Evolutionary conservation across 2,329 filamentous ascomycete species (phyloP).

Genomic region (Sporothrix protearum): DNA sequence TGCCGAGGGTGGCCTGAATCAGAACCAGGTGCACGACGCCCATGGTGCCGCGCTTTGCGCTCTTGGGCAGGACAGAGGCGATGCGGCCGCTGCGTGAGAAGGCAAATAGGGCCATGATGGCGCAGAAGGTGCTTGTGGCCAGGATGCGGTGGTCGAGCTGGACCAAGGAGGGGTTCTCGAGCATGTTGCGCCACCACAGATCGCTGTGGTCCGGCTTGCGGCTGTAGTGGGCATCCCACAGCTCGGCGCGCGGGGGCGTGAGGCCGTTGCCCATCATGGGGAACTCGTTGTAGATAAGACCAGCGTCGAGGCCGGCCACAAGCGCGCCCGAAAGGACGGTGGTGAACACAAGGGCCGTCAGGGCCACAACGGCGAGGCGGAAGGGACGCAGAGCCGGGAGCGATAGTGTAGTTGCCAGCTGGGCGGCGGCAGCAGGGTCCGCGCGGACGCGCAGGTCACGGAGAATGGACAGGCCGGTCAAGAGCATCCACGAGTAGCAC

Average conservation of each 20-base stretch:
- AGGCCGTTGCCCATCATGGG: conserved; percentile 87
- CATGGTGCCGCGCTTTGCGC: conserved; percentile 65
- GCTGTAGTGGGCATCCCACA: conserved; percentile 82
- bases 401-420: conserved; percentile 59
- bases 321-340: conserved; percentile 93
- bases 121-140: conserved; percentile 81
- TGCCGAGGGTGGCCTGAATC: conserved; percentile 80
- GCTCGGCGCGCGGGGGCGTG: conserved; percentile 74
- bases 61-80: conserved; percentile 55
- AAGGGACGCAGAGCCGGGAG: conserved; percentile 68
- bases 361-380: conserved; percentile 65
- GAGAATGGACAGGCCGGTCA: conserved; percentile 80
- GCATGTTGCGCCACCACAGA: conserved; percentile 93
- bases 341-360: conserved; percentile 74
- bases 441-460: conserved; percentile 69
- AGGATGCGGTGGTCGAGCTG: conserved; percentile 94
- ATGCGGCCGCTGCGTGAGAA: conserved; percentile 68
- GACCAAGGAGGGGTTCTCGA: conserved; percentile 93
- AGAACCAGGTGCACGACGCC: conserved; percentile 80
- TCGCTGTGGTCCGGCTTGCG: conserved; percentile 74
- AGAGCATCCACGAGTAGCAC: conserved; percentile 92
- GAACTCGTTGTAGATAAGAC: conserved; percentile 98
- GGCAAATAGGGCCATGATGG: conserved; percentile 73
- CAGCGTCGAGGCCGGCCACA: conserved; percentile 91
- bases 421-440: conserved; percentile 60